Percentiles rank a stretch among this genome's conserved stretches.
Conservation (phyloP, 257 asterid species). For the Knoxia roxburghii region DNA sequence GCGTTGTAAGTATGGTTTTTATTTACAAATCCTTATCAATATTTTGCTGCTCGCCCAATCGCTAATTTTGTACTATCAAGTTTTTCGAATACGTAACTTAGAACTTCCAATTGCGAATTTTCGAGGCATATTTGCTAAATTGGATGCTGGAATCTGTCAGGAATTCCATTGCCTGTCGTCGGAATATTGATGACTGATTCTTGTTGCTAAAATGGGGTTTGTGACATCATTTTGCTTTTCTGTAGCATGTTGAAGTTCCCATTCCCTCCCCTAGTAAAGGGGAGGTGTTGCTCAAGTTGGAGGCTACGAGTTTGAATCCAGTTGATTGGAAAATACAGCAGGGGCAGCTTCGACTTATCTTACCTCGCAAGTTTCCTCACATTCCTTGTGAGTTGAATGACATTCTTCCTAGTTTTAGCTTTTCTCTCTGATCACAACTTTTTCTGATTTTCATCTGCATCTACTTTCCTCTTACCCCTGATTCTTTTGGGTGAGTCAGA, state of each 20-base stretch:
- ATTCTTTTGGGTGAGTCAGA: slow-evolving; percentile 10
- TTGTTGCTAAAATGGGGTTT: neutral
- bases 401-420: neutral
- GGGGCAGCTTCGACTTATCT: slow-evolving; percentile 49
- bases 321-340: slow-evolving; percentile 62
- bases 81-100: too few species aligned
- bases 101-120: too few species aligned
- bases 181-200: too few species aligned
- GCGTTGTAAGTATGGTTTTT: too few species aligned
- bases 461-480: neutral
- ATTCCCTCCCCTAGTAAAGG: slow-evolving; percentile 50
- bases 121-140: neutral
- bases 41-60: neutral
- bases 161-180: too few species aligned
- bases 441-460: too few species aligned
- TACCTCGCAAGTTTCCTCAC: slow-evolving; percentile 43
- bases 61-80: neutral
- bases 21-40: too few species aligned
- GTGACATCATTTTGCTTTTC: neutral
- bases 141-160: neutral
- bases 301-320: slow-evolving; percentile 65
- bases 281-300: slow-evolving; percentile 62
- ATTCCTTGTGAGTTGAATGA: slow-evolving; percentile 47
- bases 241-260: slow-evolving; percentile 66
- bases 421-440: neutral